Evolutionary conservation across 2,329 filamentous ascomycete species (phyloP).

Genomic region (Thelonectria olida): DNA sequence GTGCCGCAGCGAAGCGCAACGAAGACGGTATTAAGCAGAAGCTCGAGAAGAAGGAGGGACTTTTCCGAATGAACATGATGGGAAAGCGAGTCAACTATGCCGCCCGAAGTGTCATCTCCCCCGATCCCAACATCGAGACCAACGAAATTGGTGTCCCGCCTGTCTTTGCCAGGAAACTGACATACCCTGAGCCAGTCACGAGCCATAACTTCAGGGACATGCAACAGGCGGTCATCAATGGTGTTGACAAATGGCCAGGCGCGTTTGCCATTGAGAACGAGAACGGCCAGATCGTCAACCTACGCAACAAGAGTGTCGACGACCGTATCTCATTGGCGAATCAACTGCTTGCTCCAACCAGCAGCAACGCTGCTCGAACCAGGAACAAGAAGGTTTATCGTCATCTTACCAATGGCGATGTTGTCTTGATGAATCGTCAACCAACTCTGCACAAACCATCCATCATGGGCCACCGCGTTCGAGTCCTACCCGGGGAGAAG

Average conservation of each 20-base stretch:
- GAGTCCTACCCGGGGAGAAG: conserved; percentile 92
- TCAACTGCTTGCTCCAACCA: conserved; percentile 87
- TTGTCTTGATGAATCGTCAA: conserved; percentile 98
- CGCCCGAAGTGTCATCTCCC: conserved; percentile 96
- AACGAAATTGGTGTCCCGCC: conserved; percentile 98
- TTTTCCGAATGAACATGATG: conserved; percentile 99
- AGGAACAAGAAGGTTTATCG: conserved; percentile 96
- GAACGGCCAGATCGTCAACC: conserved; percentile 87
- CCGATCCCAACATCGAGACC: conserved; percentile 97
- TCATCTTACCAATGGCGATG: conserved; percentile 94
- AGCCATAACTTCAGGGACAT: conserved; percentile 97
- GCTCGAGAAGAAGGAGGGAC: conserved; percentile 97
- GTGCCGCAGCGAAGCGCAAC: conserved; percentile 78
- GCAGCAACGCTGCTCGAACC: conserved; percentile 75
- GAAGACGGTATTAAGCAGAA: conserved; percentile 98
- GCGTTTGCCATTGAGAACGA: conserved; percentile 96
- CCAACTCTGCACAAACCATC: conserved; percentile 98
- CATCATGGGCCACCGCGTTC: conserved; percentile 96
- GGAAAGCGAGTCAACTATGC: conserved; percentile 99
- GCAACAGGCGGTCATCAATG: conserved; percentile 96
- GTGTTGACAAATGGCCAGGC: conserved; percentile 91
- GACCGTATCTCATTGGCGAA: conserved; percentile 92
- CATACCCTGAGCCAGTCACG: conserved; percentile 96
- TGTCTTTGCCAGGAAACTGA: conserved; percentile 96
- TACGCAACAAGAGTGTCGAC: conserved; percentile 87